Base-by-base conservation (phyloP, 495 filamentous ascomycete species). In the Talaromyces wortmannii region DNA sequence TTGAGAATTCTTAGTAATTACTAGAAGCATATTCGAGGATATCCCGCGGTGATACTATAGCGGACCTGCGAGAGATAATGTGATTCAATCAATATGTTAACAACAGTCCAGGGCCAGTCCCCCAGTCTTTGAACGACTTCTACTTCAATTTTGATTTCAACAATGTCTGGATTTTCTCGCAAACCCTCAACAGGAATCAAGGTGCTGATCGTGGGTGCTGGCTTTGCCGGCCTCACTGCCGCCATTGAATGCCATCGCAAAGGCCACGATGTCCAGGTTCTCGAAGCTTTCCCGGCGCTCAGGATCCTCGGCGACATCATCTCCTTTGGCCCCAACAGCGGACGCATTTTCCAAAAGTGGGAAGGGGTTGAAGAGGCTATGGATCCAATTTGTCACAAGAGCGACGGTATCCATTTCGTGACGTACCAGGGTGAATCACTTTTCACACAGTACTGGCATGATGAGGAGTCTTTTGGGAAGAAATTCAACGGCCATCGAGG, bases 211-310 rank as follows among this genome's bases (percentile, higher is more conserved):
- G 56, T 61, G 15, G 56, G 59, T 11, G 47, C 55, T 3, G 84
- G 84, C 44, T 73, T 86, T 36, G 84, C 77, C 23, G 84, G 84
- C 7, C 71, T 87, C 18, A 80, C 79, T 0, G 78, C 79, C 0
- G 76, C 80, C 13, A 76, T 87, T 36, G 84, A 88, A 67, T 83
- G 79, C 59, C 62, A 72, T 45, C 74, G 82, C 23, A 84, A 86
- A 66, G 83, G 84, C 3, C 81, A 86, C 57, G 78, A 72, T 42
- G 84, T 85, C 36, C 59, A 66, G 46, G 72, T 81, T 58, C 78
- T 83, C 63, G 79, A 83, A 52, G 68, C 74, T 31, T 81, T 81
- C 53, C 72, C 75, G 11, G 69, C 75, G 53, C 73, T 82, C 45
- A 82, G 78, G 58, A 61, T 67, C 7, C 66, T 82, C 8, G 82